Base-by-base conservation (phyloP, 2,329 filamentous ascomycete genomes). In the Ophiostoma tasmaniense region DNA sequence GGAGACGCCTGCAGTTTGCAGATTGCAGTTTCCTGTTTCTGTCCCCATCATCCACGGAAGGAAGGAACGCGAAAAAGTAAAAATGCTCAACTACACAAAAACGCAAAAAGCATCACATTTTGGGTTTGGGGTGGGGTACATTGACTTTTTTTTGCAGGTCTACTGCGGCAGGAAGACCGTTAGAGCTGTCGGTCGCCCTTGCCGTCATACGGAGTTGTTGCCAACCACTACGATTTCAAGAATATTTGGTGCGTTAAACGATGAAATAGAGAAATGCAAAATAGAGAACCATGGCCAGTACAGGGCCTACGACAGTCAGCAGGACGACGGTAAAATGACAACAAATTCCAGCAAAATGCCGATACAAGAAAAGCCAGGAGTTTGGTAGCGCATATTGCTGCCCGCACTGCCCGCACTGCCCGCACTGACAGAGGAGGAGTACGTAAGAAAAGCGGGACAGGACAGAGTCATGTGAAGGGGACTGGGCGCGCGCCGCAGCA, bases 401-500 rank as follows among this genome's bases (percentile, higher is more conserved):
- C 50, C 50, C 50, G 50, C 50, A 55, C 50, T 55, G 50, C 50
- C 50, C 50, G n/a, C 11, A 55, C 59, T 64, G 61, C n/a, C n/a
- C n/a, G n/a, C n/a, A n/a, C n/a, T n/a, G n/a, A 11, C 61, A 13
- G 61, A 33, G 50, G 64, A 69, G 52, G 37, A 61, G 66, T 67
- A 65, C 65, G 65, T 45, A 64, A 55, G 65, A 67, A 70, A 70
- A 66, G 66, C 68, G 66, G 66, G 68, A 66, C 59, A 28, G 50
- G 64, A 42, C 42, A 65, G 68, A 66, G 67, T 69, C 67, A 69
- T 66, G 45, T 52, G 45, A 55, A 55, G 17, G 25, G 20, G n/a
- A 55, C 3, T 28, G 50, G 50, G 22, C 22, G 50, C 22, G 50
- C 22, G n/a, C 50, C 11, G 11, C n/a, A 28, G 50, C 50, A n/a